Evolutionary conservation across 805 yeast genomes (phyloP).

Genomic region (Pichia deserticola): DNA sequence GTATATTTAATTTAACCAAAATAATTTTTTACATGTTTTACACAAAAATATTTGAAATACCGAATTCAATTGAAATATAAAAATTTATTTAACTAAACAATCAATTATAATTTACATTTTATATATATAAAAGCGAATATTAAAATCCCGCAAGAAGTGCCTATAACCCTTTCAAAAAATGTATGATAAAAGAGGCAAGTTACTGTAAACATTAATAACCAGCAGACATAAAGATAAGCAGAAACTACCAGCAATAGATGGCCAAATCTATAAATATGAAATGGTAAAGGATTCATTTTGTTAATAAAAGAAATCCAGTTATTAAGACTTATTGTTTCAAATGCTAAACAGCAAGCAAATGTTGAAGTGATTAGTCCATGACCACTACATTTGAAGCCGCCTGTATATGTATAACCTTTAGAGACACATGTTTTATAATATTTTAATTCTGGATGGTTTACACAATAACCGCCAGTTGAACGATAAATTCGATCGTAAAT

Average conservation of each 20-base stretch:
- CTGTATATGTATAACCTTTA: constrained; percentile 27
- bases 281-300: background rate
- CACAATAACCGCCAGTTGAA: constrained; percentile 35
- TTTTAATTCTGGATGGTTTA: constrained; percentile 12
- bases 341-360: constrained; percentile 23
- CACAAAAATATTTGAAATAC: too few relatives aligned
- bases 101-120: constrained; percentile 4
- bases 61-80: too few relatives aligned
- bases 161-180: constrained; percentile 37
- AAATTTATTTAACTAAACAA: background rate
- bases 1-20: too few relatives aligned
- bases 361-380: constrained; percentile 33
- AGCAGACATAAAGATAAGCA: constrained; percentile 11
- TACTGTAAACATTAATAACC: constrained; percentile 35
- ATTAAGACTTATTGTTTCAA: constrained; percentile 15
- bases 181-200: constrained; percentile 48
- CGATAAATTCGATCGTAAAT: constrained; percentile 27
- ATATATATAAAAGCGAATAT: constrained; percentile 26
- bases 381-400: constrained; percentile 37
- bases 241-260: background rate
- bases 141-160: constrained; percentile 32
- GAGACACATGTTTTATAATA: constrained; percentile 18
- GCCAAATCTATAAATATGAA: background rate
- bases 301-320: constrained; percentile 5
- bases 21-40: too few relatives aligned